Conservation (phyloP, 306 rosid genomes). For the Cyclanthera cordifolia region DNA sequence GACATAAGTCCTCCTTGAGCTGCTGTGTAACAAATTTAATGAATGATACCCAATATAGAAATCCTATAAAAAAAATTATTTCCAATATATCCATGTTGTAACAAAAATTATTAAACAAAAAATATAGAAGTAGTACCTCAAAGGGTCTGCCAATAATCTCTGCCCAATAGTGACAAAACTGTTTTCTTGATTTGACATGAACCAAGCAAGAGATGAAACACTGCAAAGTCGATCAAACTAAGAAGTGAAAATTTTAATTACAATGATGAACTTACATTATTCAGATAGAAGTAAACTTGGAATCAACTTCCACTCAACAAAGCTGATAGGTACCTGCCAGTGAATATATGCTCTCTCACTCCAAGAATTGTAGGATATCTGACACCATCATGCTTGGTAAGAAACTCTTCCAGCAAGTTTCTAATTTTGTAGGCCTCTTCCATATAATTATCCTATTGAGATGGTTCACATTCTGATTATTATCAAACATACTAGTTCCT, state of each 20-base stretch:
- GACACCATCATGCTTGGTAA: slow-evolving; percentile 43
- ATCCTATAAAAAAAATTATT: too few relatives aligned
- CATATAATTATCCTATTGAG: slow-evolving; percentile 78
- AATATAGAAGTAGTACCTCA: slow-evolving; percentile 39
- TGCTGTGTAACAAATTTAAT: too few relatives aligned
- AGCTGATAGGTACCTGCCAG: slow-evolving; percentile 60
- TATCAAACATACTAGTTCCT: too few relatives aligned
- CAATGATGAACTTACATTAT: slow-evolving; percentile 10
- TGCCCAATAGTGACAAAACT: slow-evolving; percentile 97
- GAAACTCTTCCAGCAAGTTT: slow-evolving; percentile 85
- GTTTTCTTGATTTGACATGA: slow-evolving; percentile 89
- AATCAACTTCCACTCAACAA: slow-evolving; percentile 19
- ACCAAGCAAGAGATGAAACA: slow-evolving; percentile 98
- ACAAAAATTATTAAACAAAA: neutral
- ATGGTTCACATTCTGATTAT: slow-evolving; percentile 13
- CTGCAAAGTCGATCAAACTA: slow-evolving; percentile 33
- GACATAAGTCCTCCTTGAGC: too few relatives aligned
- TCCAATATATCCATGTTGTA: neutral
- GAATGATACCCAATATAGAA: too few relatives aligned
- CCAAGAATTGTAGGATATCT: slow-evolving; percentile 86
- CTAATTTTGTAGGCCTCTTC: slow-evolving; percentile 99
- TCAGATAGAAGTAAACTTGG: slow-evolving; percentile 11
- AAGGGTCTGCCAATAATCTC: slow-evolving; percentile 82
- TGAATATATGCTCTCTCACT: slow-evolving; percentile 91
- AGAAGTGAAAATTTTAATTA: slow-evolving; percentile 7